Conservation (phyloP, 202 grass and related monocot species). For the Saccharum hybrid region DNA sequence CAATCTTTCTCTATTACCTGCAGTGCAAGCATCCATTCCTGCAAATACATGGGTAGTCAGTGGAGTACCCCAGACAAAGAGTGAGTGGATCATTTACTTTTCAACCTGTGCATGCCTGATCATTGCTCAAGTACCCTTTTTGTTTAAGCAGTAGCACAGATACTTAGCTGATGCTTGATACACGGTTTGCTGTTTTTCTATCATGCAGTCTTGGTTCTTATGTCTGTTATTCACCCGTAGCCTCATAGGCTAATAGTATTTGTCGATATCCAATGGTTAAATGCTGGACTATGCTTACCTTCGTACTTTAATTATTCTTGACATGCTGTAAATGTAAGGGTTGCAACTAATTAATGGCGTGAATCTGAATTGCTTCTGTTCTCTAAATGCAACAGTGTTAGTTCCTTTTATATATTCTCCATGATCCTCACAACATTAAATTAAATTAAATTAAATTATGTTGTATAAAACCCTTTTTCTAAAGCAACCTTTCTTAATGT, state of each 20-base stretch:
- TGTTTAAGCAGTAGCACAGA: background rate
- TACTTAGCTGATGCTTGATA: conserved; percentile 17
- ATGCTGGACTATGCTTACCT: background rate
- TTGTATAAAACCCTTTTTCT: background rate
- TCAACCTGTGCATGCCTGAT: background rate
- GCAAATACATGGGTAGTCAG: conserved; percentile 97
- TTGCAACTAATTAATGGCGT: background rate
- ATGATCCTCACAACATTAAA: background rate
- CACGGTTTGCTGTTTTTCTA: background rate
- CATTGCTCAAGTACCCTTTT: background rate
- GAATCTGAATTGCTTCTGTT: background rate
- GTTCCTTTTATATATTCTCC: background rate
- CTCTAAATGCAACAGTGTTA: background rate
- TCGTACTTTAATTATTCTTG: background rate
- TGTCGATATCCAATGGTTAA: background rate
- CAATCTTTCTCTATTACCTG: conserved; percentile 22
- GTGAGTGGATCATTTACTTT: conserved; percentile 48
- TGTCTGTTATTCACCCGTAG: background rate
- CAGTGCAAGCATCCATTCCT: conserved; percentile 91
- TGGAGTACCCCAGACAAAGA: conserved; percentile 88
- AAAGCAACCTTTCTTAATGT: background rate
- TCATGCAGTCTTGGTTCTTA: conserved; percentile 1
- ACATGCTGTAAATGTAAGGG: background rate
- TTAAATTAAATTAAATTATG: background rate
- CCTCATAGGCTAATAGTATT: background rate